Percentiles rank a stretch among this genome's conserved stretches.
These are phyloP conservation scores for Fragilaria radians DNA, from an alignment of 108 stramenopile species.

Conservation along the genomic window DNA sequence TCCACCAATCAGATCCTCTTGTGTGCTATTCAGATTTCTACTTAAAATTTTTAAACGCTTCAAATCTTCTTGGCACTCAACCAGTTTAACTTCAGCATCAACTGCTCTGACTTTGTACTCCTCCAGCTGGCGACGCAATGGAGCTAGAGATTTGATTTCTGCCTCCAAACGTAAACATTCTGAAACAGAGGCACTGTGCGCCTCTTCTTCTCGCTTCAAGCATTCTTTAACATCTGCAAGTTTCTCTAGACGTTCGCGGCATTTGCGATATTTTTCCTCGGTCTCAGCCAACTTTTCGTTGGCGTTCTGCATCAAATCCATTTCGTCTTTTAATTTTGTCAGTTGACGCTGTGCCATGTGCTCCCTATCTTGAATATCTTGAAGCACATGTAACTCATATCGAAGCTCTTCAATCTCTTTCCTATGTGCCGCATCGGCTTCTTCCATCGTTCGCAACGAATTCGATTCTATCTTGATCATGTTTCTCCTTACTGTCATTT, in stretches of 20 bases:
- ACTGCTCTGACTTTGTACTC: constrained; percentile 65
- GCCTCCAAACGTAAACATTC: constrained; percentile 64
- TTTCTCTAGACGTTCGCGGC: constrained; percentile 50
- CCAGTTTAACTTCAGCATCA: constrained; percentile 64
- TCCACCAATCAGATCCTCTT: constrained; percentile 33
- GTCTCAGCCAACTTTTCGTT: constrained; percentile 46
- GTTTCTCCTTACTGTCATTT: constrained; percentile 46
- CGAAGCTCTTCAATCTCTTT: constrained; percentile 28
- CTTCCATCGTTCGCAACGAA: constrained; percentile 24
- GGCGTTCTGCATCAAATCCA: constrained; percentile 59
- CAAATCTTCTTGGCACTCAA: constrained; percentile 56
- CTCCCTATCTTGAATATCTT: constrained; percentile 18
- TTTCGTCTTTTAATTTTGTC: constrained; percentile 51
- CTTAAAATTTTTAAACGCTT: constrained; percentile 21
- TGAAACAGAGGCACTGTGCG: constrained; percentile 62
- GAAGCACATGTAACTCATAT: constrained; percentile 27
- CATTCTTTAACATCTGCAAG: constrained; percentile 65
- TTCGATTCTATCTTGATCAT: constrained; percentile 61
- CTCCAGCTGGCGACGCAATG: constrained; percentile 67
- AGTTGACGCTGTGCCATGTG: constrained; percentile 42
- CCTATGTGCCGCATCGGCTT: constrained; percentile 24
- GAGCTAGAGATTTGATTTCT: constrained; percentile 54
- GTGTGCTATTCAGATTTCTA: constrained; percentile 32
- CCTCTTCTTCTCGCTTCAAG: constrained; percentile 67
- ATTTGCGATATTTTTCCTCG: constrained; percentile 57